Conservation (phyloP, 805 yeast genomes). For the Pichia gijzeniarum region DNA sequence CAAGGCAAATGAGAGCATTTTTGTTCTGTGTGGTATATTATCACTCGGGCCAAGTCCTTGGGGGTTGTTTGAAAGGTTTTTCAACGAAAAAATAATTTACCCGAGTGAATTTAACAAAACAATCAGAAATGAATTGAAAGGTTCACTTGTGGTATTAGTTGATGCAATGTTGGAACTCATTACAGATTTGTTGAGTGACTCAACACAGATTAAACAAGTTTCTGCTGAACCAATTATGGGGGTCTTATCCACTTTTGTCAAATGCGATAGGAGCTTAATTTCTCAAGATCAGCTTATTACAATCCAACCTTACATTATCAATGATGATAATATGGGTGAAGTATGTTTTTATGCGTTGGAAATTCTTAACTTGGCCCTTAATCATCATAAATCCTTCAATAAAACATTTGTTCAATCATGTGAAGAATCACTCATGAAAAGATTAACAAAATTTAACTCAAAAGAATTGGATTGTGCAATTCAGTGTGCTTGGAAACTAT, state of each 20-base stretch:
- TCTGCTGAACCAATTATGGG: slow-evolving; percentile 36
- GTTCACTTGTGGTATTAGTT: slow-evolving; percentile 26
- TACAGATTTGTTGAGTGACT: slow-evolving; percentile 24
- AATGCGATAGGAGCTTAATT: slow-evolving; percentile 46
- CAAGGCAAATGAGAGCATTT: slow-evolving; percentile 2
- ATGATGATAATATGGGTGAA: slow-evolving; percentile 37
- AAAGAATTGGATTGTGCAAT: slow-evolving; percentile 67
- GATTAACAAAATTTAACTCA: slow-evolving; percentile 53
- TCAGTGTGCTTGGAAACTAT: slow-evolving; percentile 58
- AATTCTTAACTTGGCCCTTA: slow-evolving; percentile 46
- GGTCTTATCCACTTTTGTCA: slow-evolving; percentile 50
- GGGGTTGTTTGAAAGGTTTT: slow-evolving; percentile 41
- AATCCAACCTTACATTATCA: slow-evolving; percentile 57
- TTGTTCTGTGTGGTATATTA: slow-evolving; percentile 33
- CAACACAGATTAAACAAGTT: slow-evolving; percentile 23
- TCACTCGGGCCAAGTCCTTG: slow-evolving; percentile 34
- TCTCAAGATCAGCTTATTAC: slow-evolving; percentile 60
- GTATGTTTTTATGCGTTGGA: slow-evolving; percentile 45
- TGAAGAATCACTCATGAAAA: slow-evolving; percentile 45
- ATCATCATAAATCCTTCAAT: slow-evolving; percentile 39
- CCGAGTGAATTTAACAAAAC: slow-evolving; percentile 18
- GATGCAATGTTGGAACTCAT: slow-evolving; percentile 33
- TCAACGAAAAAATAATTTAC: slow-evolving; percentile 39
- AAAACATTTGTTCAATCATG: slow-evolving; percentile 44
- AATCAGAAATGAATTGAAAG: slow-evolving; percentile 15